These are phyloP conservation scores for Amphirosellinia nigrospora DNA, from an alignment of 495 filamentous ascomycete species.

Conservation along the genomic window DNA sequence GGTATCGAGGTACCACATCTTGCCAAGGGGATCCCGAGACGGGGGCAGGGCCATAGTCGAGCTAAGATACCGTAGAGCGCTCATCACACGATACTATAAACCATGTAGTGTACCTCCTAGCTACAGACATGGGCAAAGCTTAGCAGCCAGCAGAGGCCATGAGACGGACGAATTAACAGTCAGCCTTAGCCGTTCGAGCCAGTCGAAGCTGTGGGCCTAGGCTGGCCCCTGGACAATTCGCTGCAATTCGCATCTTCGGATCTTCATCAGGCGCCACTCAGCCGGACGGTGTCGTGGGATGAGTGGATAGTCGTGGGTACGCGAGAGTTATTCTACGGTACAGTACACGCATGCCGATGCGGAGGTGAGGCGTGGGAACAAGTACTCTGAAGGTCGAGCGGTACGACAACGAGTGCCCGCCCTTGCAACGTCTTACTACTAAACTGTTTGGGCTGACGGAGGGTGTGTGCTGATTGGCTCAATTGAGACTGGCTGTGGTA, in stretches of 20 bases:
- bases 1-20: slow-evolving; percentile 22
- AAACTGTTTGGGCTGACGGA: background rate
- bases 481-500: background rate
- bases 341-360: background rate
- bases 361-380: slow-evolving; percentile 6
- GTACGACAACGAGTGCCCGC: background rate
- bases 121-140: slow-evolving; percentile 18
- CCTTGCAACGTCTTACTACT: slow-evolving; percentile 10
- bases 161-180: slow-evolving; percentile 20
- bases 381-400: background rate
- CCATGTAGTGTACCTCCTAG: background rate
- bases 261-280: slow-evolving; percentile 8
- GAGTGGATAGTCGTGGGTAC: slow-evolving; percentile 19
- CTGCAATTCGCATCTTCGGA: slow-evolving; percentile 18
- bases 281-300: background rate
- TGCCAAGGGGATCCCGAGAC: slow-evolving; percentile 9
- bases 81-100: slow-evolving; percentile 3
- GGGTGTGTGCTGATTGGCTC: background rate
- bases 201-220: background rate
- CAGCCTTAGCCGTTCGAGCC: slow-evolving; percentile 17
- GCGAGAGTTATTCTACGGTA: slow-evolving; percentile 5
- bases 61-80: slow-evolving; percentile 14
- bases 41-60: slow-evolving; percentile 14
- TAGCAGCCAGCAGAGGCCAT: slow-evolving; percentile 7
- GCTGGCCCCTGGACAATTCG: background rate